Percentiles rank a stretch among this genome's conserved stretches.
Conservation (phyloP, 2,329 filamentous ascomycete species). For the Ceratocystis huliohia region DNA sequence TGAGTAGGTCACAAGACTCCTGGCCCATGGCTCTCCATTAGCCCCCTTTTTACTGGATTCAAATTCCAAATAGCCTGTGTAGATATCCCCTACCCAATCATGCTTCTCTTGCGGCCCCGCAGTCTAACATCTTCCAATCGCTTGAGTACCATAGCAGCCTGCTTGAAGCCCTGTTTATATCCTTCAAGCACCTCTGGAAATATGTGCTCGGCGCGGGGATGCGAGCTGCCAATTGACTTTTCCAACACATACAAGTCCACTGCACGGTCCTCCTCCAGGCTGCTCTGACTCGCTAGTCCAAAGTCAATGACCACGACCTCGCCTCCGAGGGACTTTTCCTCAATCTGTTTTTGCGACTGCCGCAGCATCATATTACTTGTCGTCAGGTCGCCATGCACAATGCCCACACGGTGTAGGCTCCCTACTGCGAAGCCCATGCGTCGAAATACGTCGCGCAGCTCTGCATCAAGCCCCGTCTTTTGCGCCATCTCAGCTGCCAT, state of each 20-base stretch:
- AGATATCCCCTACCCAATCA: slow-evolving; percentile 57
- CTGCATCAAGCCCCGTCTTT: slow-evolving; percentile 33
- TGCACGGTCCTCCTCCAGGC: slow-evolving; percentile 80
- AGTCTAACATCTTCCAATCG: slow-evolving; percentile 84
- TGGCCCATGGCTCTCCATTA: background rate
- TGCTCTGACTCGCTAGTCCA: slow-evolving; percentile 69
- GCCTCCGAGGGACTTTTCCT: slow-evolving; percentile 39
- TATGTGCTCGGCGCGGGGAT: slow-evolving; percentile 68
- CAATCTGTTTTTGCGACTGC: slow-evolving; percentile 27
- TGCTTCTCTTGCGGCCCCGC: slow-evolving; percentile 90
- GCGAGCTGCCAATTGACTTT: slow-evolving; percentile 85
- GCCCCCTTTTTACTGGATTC: background rate
- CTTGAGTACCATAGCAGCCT: slow-evolving; percentile 59
- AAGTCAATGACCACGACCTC: slow-evolving; percentile 91
- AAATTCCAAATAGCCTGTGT: background rate
- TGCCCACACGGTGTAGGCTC: slow-evolving; percentile 64
- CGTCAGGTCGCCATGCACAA: slow-evolving; percentile 90
- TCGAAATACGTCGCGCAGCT: slow-evolving; percentile 51
- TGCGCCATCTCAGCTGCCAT: slow-evolving; percentile 24
- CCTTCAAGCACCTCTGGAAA: slow-evolving; percentile 61
- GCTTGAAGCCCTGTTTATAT: slow-evolving; percentile 65
- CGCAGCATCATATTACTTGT: slow-evolving; percentile 92
- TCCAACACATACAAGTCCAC: slow-evolving; percentile 95
- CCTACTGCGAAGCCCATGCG: slow-evolving; percentile 61
- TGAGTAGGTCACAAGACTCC: background rate